These are phyloP conservation scores for Gnaphalium uliginosum DNA, from an alignment of 129 eudicot genomes.

Conservation along the genomic window DNA sequence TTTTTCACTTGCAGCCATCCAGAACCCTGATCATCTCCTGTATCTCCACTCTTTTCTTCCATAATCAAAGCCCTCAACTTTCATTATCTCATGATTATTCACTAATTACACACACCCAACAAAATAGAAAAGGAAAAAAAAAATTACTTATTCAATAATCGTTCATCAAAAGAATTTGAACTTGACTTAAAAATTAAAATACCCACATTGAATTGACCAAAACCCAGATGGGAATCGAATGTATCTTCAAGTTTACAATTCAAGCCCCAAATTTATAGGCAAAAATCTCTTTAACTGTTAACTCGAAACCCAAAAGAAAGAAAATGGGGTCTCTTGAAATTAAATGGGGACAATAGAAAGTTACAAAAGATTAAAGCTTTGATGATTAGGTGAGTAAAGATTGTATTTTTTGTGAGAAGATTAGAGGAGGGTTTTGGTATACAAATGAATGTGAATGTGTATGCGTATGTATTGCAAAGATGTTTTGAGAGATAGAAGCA, in stretches of 20 bases:
- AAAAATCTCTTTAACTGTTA: conserved; percentile 2
- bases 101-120: conserved; percentile 7
- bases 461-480: neutral
- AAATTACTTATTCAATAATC: conserved; percentile 12
- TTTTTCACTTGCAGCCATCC: conserved; percentile 99
- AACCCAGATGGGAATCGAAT: conserved; percentile 34
- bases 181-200: conserved; percentile 23
- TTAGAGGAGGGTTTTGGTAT: neutral
- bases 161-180: conserved; percentile 1
- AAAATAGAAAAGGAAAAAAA: neutral
- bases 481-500: neutral
- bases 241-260: conserved; percentile 8
- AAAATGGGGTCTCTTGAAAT: conserved; percentile 25
- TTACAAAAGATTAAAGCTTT: neutral
- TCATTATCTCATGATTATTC: conserved; percentile 25
- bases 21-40: conserved; percentile 83
- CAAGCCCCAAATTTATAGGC: conserved; percentile 17
- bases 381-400: conserved; percentile 13
- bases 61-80: conserved; percentile 25
- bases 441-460: too few species aligned
- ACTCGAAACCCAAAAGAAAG: neutral
- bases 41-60: conserved; percentile 69
- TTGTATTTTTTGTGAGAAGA: neutral
- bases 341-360: neutral
- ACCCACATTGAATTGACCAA: conserved; percentile 5